Conservation (phyloP, 345 rosid genomes). For the Gossypium sturtianum region DNA sequence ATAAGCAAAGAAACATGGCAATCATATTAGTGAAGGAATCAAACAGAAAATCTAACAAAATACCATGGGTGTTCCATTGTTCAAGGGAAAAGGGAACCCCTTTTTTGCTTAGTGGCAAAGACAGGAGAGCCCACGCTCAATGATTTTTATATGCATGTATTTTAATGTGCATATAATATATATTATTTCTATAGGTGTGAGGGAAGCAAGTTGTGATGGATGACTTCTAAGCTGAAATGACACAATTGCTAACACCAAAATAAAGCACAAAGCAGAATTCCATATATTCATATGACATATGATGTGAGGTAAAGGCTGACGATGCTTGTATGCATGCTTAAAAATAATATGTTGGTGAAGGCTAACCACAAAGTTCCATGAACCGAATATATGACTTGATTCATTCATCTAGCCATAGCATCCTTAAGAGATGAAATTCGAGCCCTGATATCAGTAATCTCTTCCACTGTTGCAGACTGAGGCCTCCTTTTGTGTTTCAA, state of each 20-base stretch:
- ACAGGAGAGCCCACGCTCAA: conserved; percentile 21
- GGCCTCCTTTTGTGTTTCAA: too few species aligned
- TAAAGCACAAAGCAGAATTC: conserved; percentile 6
- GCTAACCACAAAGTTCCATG: not conserved
- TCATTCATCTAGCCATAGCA: not conserved
- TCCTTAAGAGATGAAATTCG: not conserved
- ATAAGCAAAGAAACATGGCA: conserved; percentile 17
- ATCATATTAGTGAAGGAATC: conserved; percentile 14
- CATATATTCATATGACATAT: conserved; percentile 14
- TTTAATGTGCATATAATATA: not conserved
- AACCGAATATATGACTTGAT: not conserved
- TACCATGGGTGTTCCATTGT: conserved; percentile 17
- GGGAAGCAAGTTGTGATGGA: conserved; percentile 1
- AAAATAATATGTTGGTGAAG: conserved; percentile 1
- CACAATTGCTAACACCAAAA: conserved; percentile 12
- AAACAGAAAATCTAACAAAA: not conserved
- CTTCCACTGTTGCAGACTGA: too few species aligned
- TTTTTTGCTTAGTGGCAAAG: conserved; percentile 16
- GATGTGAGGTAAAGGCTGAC: conserved; percentile 9
- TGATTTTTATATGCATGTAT: conserved; percentile 6
- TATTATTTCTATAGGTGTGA: too few species aligned
- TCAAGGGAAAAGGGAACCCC: conserved; percentile 9
- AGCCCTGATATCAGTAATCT: too few species aligned
- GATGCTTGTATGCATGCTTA: not conserved
- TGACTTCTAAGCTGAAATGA: conserved; percentile 14